These are phyloP conservation scores for Talaromyces amestolkiae DNA, from an alignment of 2,329 filamentous ascomycete species.

Conservation along the genomic window DNA sequence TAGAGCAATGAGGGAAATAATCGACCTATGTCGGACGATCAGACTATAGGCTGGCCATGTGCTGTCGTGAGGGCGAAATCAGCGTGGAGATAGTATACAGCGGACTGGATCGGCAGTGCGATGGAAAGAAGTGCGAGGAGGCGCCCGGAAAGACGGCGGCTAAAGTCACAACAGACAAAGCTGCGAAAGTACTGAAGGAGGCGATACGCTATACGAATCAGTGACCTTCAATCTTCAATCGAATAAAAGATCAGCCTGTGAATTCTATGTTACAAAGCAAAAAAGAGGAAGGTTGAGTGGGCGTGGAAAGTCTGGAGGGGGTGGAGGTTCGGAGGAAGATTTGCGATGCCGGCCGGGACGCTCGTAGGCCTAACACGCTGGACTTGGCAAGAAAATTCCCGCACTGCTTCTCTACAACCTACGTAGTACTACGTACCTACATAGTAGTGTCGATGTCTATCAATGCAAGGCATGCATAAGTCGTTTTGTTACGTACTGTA, in stretches of 20 bases:
- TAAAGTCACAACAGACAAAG: conserved; percentile 16
- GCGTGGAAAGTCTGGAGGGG: conserved; percentile 23
- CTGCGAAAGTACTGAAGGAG: conserved; percentile 20
- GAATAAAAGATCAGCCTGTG: neutral
- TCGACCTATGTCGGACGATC: conserved; percentile 5
- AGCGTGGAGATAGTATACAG: neutral
- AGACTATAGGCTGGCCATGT: conserved; percentile 1
- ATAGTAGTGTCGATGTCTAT: neutral
- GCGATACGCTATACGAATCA: neutral
- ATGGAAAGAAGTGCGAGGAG: conserved; percentile 15
- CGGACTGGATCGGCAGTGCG: conserved; percentile 6
- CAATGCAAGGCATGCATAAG: conserved; percentile 6
- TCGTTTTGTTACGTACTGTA: neutral
- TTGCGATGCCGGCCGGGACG: conserved; percentile 5
- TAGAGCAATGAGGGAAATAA: neutral
- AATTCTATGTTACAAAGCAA: neutral
- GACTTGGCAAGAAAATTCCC: conserved; percentile 16
- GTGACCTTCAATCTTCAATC: neutral
- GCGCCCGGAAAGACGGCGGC: conserved; percentile 24
- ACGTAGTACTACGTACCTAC: neutral
- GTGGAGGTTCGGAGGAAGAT: conserved; percentile 8
- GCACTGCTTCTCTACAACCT: neutral
- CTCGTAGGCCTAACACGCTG: neutral
- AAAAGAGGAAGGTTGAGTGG: conserved; percentile 45
- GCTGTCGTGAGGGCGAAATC: neutral